Base-by-base conservation (phyloP, 108 stramenopile genomes). In the Skeletonema potamos region DNA sequence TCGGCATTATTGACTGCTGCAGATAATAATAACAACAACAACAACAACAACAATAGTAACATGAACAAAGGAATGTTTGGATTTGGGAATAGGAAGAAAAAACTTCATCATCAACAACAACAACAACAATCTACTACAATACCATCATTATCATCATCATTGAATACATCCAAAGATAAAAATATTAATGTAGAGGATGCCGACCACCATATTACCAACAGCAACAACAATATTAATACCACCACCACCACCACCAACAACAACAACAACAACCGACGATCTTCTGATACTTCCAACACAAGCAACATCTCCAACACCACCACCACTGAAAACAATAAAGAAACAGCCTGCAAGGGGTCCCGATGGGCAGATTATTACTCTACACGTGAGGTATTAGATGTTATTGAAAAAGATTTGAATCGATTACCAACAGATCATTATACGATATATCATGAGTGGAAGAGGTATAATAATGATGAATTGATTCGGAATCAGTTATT, bases 391-490 rank as follows among this genome's bases (percentile, higher is more conserved):
- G 76, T 82, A 27, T 63, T 91, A 9, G 70, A 81, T 56, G 86
- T 94, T 29, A 92, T 94, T 64, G 85, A 92, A 54, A 94, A 94
- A 74, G 93, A 94, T 78, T 76, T 94, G 68, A 79, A 82, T 68
- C 86, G 93, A 37, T 75, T 94, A 27, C 89, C 89, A 0, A 72
- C 64, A 1, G 71, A 77, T 82, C 76, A 77, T 70, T 66, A 66
- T 46, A 77, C 37, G 15, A 54, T 67, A 8, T 81, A 43, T 62
- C 80, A 76, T 60, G 51, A 41, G 22, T 74, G 75, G 74, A 64
- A 51, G 36, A 20, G 22, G 22, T 51, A 51, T 51, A 54, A 64
- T 57, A 22, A 64, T 57, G 63, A 64, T 27, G 55, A 26, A 4
- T 18, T 26, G 58, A 59, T 15, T 57, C 48, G 48, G 22, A 51